A percentile compares a stretch with the other conserved stretches of the same genome.
Conservation (phyloP, 106 monocot species). For the Phalaenopsis aphrodite region DNA sequence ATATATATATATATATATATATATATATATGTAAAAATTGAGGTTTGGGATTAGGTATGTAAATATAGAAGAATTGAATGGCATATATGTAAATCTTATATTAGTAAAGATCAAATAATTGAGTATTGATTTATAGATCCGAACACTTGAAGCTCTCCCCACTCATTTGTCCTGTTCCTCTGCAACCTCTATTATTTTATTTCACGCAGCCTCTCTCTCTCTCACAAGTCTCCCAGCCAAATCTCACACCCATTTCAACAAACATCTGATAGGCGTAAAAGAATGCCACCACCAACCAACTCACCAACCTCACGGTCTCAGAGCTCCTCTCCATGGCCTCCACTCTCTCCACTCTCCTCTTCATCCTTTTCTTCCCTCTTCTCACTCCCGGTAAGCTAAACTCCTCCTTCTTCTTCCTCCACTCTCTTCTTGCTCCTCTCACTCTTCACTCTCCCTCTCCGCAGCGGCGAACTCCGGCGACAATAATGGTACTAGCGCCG, state of each 20-base stretch:
- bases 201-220: neutral
- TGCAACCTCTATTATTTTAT: neutral
- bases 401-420: neutral
- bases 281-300: constrained; percentile 1
- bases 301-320: neutral
- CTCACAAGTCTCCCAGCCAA: neutral
- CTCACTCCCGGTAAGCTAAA: constrained; percentile 7
- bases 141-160: too few species aligned
- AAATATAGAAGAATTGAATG: too few species aligned
- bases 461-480: constrained; percentile 3
- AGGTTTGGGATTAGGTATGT: too few species aligned
- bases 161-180: neutral
- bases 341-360: neutral
- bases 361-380: neutral
- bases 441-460: constrained; percentile 8
- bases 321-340: constrained; percentile 4
- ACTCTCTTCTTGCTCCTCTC: constrained; percentile 14
- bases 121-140: too few species aligned
- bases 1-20: too few species aligned
- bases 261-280: constrained; percentile 4
- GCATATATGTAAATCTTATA: too few species aligned
- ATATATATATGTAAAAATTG: too few species aligned
- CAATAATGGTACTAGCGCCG: neutral
- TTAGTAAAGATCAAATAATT: too few species aligned
- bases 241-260: neutral